Percentiles rank a stretch among this genome's conserved stretches.
Conservation (phyloP, 139 green algal genomes). For the Deuterostichococcus epilithicus region DNA sequence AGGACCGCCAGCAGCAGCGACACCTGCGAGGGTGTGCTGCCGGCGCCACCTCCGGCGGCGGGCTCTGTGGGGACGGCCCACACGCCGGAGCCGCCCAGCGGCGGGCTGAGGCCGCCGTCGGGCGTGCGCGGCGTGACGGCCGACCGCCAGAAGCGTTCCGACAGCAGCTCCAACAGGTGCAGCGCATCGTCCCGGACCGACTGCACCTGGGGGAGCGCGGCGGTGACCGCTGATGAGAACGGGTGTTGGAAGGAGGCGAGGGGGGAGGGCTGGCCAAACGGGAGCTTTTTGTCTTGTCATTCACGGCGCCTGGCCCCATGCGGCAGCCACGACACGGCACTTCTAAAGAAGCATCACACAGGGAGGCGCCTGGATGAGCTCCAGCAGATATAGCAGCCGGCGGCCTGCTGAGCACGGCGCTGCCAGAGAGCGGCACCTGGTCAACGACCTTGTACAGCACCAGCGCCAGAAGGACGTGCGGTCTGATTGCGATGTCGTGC, state of each 20-base stretch:
- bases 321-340: no score
- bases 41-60: no score
- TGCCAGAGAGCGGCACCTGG: slow-evolving; percentile 8
- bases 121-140: slow-evolving; percentile 5
- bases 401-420: neutral
- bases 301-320: no score
- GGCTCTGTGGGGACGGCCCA: neutral
- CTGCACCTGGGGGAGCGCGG: neutral
- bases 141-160: slow-evolving; percentile 54
- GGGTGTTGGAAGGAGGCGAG: no score
- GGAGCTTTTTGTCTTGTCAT: no score
- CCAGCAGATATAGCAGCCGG: no score
- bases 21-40: neutral
- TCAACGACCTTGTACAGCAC: slow-evolving; percentile 95
- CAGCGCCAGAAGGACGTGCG: slow-evolving; percentile 75
- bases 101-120: neutral
- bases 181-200: slow-evolving; percentile 81
- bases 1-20: no score
- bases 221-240: no score
- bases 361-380: no score
- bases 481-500: slow-evolving; percentile 37
- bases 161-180: slow-evolving; percentile 75
- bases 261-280: no score
- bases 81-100: slow-evolving; percentile 2
- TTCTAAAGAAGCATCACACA: no score